Evolutionary conservation across 108 stramenopile genomes (phyloP).

Genomic region (Aurantiochytrium sp.): DNA sequence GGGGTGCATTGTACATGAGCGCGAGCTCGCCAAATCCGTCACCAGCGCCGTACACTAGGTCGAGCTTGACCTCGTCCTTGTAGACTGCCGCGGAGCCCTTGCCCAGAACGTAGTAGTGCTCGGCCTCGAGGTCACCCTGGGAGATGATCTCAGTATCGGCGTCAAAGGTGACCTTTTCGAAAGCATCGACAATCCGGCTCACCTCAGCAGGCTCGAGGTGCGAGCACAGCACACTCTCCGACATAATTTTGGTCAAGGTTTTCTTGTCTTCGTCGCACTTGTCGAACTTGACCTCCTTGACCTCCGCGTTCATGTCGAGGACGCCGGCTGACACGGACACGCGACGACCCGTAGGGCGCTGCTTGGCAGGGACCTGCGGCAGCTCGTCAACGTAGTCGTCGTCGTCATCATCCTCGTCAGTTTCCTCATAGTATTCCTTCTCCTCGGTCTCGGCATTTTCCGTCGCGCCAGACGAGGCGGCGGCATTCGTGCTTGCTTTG

Average conservation of each 20-base stretch:
- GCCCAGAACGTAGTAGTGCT: not conserved
- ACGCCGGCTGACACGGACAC: not conserved
- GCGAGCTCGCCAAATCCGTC: constrained; percentile 79
- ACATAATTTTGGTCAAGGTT: constrained; percentile 51
- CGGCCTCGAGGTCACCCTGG: not conserved
- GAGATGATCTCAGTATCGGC: not conserved
- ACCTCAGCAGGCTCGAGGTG: not conserved
- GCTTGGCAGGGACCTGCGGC: not conserved
- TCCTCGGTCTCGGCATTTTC: not conserved
- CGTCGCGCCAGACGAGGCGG: not conserved
- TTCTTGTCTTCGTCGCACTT: constrained; percentile 46
- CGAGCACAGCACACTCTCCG: constrained; percentile 52
- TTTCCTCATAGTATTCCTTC: not conserved
- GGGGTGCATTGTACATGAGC: constrained; percentile 77
- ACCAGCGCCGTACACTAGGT: not conserved
- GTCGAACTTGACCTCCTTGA: constrained; percentile 17
- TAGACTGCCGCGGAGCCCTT: not conserved
- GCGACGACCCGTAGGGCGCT: not conserved
- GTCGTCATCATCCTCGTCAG: constrained; percentile 1
- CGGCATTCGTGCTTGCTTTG: not conserved
- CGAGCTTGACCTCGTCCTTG: not conserved
- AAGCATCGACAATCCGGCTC: not conserved
- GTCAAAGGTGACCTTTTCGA: not conserved
- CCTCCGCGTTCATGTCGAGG: not conserved
- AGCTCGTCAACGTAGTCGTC: constrained; percentile 21